Percentiles rank a stretch among this genome's conserved stretches.
phyloP scores from a whole-genome alignment of 768 basidiomycete species.

The Tricholoma furcatifolium region DNA sequence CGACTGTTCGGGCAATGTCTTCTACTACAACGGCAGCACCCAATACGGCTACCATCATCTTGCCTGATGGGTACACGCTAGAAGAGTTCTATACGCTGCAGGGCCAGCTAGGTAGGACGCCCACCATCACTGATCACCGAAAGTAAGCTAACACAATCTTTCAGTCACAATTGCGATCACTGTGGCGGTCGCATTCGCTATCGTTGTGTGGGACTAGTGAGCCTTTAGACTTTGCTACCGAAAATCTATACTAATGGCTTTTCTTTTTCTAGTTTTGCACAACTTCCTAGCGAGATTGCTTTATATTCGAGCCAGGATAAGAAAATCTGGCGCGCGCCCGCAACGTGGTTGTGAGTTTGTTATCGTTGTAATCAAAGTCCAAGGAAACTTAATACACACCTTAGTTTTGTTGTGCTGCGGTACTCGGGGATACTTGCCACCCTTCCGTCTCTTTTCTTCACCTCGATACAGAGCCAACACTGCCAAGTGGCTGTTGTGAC shows the following conservation, averaged over 20 bases:
- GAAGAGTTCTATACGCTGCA: slow-evolving; percentile 18
- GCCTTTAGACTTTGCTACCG: slow-evolving; percentile 5
- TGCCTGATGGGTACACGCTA: slow-evolving; percentile 21
- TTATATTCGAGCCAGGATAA: slow-evolving; percentile 20
- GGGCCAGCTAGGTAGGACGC: slow-evolving; percentile 14
- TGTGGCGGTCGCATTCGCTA: slow-evolving; percentile 27
- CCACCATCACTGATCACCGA: background rate
- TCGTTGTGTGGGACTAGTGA: slow-evolving; percentile 34
- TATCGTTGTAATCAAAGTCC: background rate
- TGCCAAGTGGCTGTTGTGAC: slow-evolving; percentile 29
- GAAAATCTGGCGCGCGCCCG: slow-evolving; percentile 25
- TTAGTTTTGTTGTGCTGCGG: slow-evolving; percentile 31
- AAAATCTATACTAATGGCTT: background rate
- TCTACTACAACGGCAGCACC: slow-evolving; percentile 5
- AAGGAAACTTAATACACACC: background rate
- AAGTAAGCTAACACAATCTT: background rate
- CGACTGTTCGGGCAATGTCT: slow-evolving; percentile 3
- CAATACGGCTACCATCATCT: slow-evolving; percentile 15
- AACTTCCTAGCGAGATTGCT: slow-evolving; percentile 28
- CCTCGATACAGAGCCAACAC: slow-evolving; percentile 24
- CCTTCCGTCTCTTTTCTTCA: slow-evolving; percentile 26
- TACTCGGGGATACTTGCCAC: slow-evolving; percentile 31
- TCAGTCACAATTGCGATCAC: slow-evolving; percentile 22
- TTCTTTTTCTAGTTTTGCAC: slow-evolving; percentile 20
- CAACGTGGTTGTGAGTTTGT: slow-evolving; percentile 28